Conservation (phyloP, 2,329 filamentous ascomycete species). For the Ophiostoma tasmaniense region DNA sequence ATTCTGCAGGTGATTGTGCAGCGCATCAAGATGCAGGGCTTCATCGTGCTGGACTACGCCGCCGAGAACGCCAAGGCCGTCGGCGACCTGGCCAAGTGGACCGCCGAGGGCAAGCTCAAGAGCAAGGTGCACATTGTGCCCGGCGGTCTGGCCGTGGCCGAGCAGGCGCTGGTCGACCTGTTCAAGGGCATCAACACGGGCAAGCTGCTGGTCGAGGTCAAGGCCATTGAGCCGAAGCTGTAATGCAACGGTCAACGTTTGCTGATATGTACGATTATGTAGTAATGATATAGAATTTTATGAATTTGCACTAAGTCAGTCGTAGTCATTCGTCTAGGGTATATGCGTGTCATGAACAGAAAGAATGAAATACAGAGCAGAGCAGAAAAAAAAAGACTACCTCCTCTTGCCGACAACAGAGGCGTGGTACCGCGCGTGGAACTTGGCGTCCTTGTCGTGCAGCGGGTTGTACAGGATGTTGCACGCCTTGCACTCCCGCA, state of each 20-base stretch:
- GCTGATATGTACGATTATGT: not conserved
- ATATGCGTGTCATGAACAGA: not conserved
- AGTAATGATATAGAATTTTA: not conserved
- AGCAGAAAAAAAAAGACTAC: not conserved
- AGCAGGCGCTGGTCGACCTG: constrained; percentile 53
- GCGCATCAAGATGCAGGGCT: constrained; percentile 57
- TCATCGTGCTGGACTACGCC: constrained; percentile 61
- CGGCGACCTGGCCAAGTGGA: constrained; percentile 56
- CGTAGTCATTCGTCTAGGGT: not conserved
- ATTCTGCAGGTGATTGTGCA: constrained; percentile 26
- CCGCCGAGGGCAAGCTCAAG: constrained; percentile 64
- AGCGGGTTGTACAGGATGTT: constrained; percentile 38
- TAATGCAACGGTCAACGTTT: too few relatives aligned
- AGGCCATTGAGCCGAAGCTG: constrained; percentile 21
- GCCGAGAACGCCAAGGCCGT: constrained; percentile 49
- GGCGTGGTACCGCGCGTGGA: constrained; percentile 32
- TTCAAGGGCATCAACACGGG: constrained; percentile 62
- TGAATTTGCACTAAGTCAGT: too few relatives aligned
- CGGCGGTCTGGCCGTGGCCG: constrained; percentile 58
- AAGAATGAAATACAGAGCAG: not conserved
- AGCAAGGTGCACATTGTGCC: constrained; percentile 61
- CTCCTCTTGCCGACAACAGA: constrained; percentile 18
- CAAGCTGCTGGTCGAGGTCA: constrained; percentile 23
- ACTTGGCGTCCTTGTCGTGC: constrained; percentile 35
- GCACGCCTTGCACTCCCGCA: constrained; percentile 36